A percentile compares a stretch with the other conserved stretches of the same genome.
phyloP scores from a whole-genome alignment of 345 rosid genomes.

The Eucalyptus regnans region DNA sequence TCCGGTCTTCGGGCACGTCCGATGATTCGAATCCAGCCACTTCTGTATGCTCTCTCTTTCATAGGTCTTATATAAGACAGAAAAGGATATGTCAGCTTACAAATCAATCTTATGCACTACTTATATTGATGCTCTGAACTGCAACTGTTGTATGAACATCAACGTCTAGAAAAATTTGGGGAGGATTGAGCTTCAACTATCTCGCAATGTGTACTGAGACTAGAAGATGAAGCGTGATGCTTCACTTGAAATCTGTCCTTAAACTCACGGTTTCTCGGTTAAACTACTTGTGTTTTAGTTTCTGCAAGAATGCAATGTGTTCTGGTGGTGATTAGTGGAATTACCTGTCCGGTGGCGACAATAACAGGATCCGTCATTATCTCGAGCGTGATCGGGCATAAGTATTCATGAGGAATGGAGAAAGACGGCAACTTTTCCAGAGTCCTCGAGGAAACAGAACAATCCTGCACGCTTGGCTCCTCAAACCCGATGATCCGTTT shows the following conservation, averaged over 20 bases:
- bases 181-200: background rate
- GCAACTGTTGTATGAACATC: background rate
- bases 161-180: background rate
- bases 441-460: conserved; percentile 13
- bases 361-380: conserved; percentile 63
- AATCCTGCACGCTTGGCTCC: conserved; percentile 14
- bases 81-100: background rate
- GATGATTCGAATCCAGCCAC: conserved; percentile 45
- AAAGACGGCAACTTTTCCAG: conserved; percentile 29
- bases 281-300: background rate
- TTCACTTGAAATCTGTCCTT: background rate
- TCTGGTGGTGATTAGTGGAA: background rate
- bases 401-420: conserved; percentile 44
- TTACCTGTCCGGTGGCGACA: conserved; percentile 64
- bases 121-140: background rate
- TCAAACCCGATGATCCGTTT: conserved; percentile 34
- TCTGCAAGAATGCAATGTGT: background rate
- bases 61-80: conserved; percentile 23
- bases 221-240: background rate
- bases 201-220: background rate
- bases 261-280: background rate
- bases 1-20: conserved; percentile 58
- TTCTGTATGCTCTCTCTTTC: conserved; percentile 46
- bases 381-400: conserved; percentile 46
- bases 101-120: background rate